Evolutionary conservation across 805 yeast genomes (phyloP).

Genomic region (Ogataea pini): DNA sequence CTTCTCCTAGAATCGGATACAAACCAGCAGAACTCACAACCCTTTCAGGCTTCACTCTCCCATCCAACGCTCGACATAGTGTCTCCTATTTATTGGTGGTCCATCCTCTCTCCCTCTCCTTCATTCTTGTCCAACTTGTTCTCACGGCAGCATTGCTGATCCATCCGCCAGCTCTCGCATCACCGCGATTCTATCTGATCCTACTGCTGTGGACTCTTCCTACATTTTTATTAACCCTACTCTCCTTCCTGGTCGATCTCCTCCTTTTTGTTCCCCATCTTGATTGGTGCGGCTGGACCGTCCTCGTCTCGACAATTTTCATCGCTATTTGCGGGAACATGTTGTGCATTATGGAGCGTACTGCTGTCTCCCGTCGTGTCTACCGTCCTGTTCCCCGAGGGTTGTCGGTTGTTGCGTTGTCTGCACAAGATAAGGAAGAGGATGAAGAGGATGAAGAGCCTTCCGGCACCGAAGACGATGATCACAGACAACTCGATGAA

Average conservation of each 20-base stretch:
- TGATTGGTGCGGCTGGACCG: slow-evolving; percentile 84
- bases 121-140: slow-evolving; percentile 49
- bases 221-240: slow-evolving; percentile 64
- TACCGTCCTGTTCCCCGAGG: background rate
- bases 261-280: slow-evolving; percentile 74
- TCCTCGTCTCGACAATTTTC: slow-evolving; percentile 65
- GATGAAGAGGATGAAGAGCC: background rate
- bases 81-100: slow-evolving; percentile 64
- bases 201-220: slow-evolving; percentile 63
- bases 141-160: slow-evolving; percentile 41
- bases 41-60: slow-evolving; percentile 47
- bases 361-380: slow-evolving; percentile 50
- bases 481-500: background rate
- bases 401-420: background rate
- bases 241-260: slow-evolving; percentile 82
- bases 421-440: slow-evolving; percentile 9
- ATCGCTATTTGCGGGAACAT: slow-evolving; percentile 64
- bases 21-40: slow-evolving; percentile 33
- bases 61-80: slow-evolving; percentile 58
- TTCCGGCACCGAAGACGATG: slow-evolving; percentile 5
- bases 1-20: slow-evolving; percentile 47
- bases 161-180: slow-evolving; percentile 33
- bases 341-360: slow-evolving; percentile 71
- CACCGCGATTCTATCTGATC: slow-evolving; percentile 47
- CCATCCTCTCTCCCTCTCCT: slow-evolving; percentile 64